Percentiles rank a stretch among this genome's conserved stretches.
phyloP scores from a whole-genome alignment of 2,329 filamentous ascomycete species.

The Xylaria sp. region DNA sequence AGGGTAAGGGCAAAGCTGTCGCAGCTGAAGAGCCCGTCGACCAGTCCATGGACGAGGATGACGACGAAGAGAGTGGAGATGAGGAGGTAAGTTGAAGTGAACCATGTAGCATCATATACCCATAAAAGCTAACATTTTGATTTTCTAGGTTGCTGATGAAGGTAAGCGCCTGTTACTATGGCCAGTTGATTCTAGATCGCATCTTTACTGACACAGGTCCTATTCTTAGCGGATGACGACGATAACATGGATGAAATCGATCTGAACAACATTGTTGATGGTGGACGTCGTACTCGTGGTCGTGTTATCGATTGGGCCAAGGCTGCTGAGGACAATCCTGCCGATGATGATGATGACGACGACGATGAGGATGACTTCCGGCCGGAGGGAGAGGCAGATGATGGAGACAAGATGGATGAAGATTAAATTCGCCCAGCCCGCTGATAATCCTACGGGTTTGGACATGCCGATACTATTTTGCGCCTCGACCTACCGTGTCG shows the following conservation, averaged over 20 bases:
- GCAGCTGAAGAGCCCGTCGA: conserved; percentile 66
- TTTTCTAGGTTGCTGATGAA: conserved; percentile 39
- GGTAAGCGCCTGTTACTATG: conserved; percentile 41
- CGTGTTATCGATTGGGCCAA: conserved; percentile 93
- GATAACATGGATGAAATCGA: conserved; percentile 93
- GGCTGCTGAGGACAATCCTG: conserved; percentile 81
- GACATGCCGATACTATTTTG: not conserved
- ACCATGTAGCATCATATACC: conserved; percentile 27
- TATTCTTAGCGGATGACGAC: conserved; percentile 72
- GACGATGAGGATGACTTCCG: conserved; percentile 79
- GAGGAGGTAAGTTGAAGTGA: conserved; percentile 61
- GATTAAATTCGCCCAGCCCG: conserved; percentile 38
- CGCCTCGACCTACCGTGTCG: conserved; percentile 7
- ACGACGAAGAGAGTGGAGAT: conserved; percentile 75
- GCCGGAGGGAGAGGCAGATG: conserved; percentile 66
- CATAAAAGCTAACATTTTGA: conserved; percentile 38
- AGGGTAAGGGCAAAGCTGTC: conserved; percentile 88
- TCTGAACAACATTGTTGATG: conserved; percentile 83
- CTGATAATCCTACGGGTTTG: conserved; percentile 2
- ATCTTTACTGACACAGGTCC: conserved; percentile 27
- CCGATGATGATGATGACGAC: conserved; percentile 77
- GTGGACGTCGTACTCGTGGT: conserved; percentile 86
- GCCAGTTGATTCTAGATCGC: not conserved
- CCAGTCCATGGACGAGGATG: conserved; percentile 78
- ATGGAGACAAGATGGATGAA: conserved; percentile 79